phyloP scores from a whole-genome alignment of 2,329 filamentous ascomycete species.

The Colletotrichum sansevieriae region DNA sequence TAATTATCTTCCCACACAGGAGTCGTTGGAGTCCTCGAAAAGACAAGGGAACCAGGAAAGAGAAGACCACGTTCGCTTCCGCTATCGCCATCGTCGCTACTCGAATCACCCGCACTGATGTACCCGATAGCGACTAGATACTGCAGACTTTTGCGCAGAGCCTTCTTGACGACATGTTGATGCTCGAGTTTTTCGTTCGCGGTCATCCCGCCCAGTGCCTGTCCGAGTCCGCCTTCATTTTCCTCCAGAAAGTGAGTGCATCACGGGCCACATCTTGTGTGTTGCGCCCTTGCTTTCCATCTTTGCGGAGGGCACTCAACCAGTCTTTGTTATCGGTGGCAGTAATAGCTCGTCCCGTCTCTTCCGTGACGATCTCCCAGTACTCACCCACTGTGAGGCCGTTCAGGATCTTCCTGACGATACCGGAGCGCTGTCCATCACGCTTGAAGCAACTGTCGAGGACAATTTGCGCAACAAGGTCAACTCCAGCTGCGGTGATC shows the following conservation, averaged over 20 bases:
- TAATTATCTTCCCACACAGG: slow-evolving; percentile 12
- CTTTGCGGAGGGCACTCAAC: slow-evolving; percentile 22
- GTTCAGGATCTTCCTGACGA: slow-evolving; percentile 28
- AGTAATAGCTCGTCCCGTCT: slow-evolving; percentile 13
- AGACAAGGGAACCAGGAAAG: slow-evolving; percentile 36
- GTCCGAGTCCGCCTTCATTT: slow-evolving; percentile 21
- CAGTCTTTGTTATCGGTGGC: slow-evolving; percentile 26
- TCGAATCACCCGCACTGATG: neutral
- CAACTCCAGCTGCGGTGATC: slow-evolving; percentile 42
- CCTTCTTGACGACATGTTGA: neutral
- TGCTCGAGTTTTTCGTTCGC: slow-evolving; percentile 1
- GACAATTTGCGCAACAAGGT: slow-evolving; percentile 37
- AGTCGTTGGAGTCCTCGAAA: slow-evolving; percentile 30
- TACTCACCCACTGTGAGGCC: slow-evolving; percentile 42
- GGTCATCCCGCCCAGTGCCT: slow-evolving; percentile 11
- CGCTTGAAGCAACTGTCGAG: slow-evolving; percentile 17
- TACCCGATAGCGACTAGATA: slow-evolving; percentile 35
- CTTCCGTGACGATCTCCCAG: slow-evolving; percentile 42
- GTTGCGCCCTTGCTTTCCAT: slow-evolving; percentile 20
- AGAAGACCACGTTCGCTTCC: slow-evolving; percentile 41
- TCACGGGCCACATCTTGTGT: slow-evolving; percentile 46
- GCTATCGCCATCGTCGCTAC: slow-evolving; percentile 29
- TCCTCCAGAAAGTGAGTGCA: slow-evolving; percentile 45
- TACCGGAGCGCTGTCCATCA: neutral
- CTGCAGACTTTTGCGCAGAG: slow-evolving; percentile 20